Percentiles rank a stretch among this genome's conserved stretches.
These are phyloP conservation scores for Diaporthe ampelina DNA, from an alignment of 2,329 filamentous ascomycete species.

Conservation along the genomic window DNA sequence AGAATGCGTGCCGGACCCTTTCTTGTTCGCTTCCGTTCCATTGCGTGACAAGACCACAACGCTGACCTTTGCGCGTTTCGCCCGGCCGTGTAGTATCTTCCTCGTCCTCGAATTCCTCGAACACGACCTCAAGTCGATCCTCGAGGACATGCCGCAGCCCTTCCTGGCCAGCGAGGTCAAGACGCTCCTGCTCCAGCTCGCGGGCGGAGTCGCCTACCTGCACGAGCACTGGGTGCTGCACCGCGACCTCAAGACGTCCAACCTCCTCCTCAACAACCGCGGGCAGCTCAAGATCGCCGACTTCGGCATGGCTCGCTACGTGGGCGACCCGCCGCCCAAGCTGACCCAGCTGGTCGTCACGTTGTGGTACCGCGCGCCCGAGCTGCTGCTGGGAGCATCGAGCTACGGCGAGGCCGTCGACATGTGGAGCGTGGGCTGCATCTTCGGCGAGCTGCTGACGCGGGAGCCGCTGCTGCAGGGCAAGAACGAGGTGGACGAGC, in stretches of 20 bases:
- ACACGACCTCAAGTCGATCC: constrained; percentile 93
- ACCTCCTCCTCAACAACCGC: constrained; percentile 94
- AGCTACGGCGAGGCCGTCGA: constrained; percentile 85
- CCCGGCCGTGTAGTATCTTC: constrained; percentile 74
- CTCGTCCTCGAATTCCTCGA: constrained; percentile 98
- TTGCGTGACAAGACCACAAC: neutral
- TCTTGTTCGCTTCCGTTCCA: neutral
- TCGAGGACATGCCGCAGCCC: constrained; percentile 94
- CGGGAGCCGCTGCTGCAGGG: constrained; percentile 88
- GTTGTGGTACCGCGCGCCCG: constrained; percentile 94
- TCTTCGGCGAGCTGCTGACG: constrained; percentile 91
- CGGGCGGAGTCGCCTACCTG: constrained; percentile 84
- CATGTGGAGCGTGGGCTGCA: constrained; percentile 96
- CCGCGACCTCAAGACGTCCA: constrained; percentile 93
- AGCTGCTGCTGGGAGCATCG: constrained; percentile 85
- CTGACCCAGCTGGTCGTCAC: constrained; percentile 96
- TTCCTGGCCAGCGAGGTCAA: constrained; percentile 95
- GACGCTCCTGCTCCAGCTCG: constrained; percentile 86
- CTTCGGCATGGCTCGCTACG: constrained; percentile 97
- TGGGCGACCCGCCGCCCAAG: constrained; percentile 80
- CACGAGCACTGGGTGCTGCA: constrained; percentile 93
- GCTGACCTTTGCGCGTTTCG: constrained; percentile 52
- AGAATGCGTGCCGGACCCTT: neutral
- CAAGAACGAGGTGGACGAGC: constrained; percentile 91
- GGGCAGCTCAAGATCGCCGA: constrained; percentile 96